Base-by-base conservation (phyloP, 75 land plant species). In the Adiantum capillusveneris region DNA sequence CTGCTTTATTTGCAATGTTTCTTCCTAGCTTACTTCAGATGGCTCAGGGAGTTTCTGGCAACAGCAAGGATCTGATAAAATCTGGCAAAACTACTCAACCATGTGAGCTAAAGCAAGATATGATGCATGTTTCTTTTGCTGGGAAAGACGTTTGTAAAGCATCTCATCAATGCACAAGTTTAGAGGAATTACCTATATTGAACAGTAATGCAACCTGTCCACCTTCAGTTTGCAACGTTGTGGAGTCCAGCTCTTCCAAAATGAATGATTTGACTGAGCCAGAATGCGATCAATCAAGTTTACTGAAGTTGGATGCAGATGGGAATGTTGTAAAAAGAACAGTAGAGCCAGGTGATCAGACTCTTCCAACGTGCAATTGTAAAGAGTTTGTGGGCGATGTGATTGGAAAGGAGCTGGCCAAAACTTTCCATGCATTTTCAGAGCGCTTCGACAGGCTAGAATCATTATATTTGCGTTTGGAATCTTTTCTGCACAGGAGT, bases 1-100 rank as follows among this genome's bases (percentile, higher is more conserved):
- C 68, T 71, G 53, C 81, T 67, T 27, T 87, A 26, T 59, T 87
- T 69, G 70, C 91, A 37, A 80, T 87, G 91, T 68, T 87, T 54
- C 58, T 75, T 31, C 91, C 91, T 42, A 63, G 81, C 29, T 61
- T 87, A 56, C 25, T 80, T 58, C 87, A 87, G 37, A 55, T 83
- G 43, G 78, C 81, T 20, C 72, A 65, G 57, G 58, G 79, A 29
- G 55, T 41, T 0, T 22, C 17, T 31, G 62, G 58, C 27, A 28
- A 50, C 34, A 31, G 55, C 6, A 53, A 6, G 12, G 28, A 53
- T 25, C 25, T 26, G 9, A 1, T 53, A 24, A 53, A 53, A 53
- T 53, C 28, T 53, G 55, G 25, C 5, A 25, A 24, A 22, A 3
- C 2, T 12, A 5, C 25, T 11, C 55, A 53, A 26, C 3, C 55